These are phyloP conservation scores for Ocimum tenuiflorum DNA, from an alignment of 257 asterid species.

Conservation along the genomic window DNA sequence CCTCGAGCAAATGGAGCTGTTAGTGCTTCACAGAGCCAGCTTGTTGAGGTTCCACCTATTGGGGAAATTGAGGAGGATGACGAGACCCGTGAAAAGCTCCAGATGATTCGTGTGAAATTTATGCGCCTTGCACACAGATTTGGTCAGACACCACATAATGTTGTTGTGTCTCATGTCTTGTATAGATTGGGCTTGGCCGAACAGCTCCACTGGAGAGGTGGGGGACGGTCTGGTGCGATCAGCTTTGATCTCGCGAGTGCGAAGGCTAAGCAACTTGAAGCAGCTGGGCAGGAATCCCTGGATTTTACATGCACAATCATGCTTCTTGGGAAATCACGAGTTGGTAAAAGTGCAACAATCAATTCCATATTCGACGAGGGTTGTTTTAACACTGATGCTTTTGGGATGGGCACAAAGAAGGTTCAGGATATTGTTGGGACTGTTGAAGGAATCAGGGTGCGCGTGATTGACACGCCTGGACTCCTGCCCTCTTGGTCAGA, in stretches of 20 bases:
- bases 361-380: conserved; percentile 87
- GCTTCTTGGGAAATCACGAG: conserved; percentile 98
- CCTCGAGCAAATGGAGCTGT: conserved; percentile 76
- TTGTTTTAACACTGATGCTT: conserved; percentile 85
- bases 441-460: conserved; percentile 91
- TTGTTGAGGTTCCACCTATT: conserved; percentile 57
- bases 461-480: conserved; percentile 96
- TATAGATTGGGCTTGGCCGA: conserved; percentile 95
- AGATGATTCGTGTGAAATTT: conserved; percentile 95
- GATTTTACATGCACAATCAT: conserved; percentile 94
- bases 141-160: conserved; percentile 97
- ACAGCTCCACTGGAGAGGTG: conserved; percentile 89
- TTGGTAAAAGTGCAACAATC: conserved; percentile 97
- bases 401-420: conserved; percentile 72
- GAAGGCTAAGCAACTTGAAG: conserved; percentile 97
- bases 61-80: conserved; percentile 89
- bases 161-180: conserved; percentile 95
- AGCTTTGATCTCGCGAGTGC: conserved; percentile 99
- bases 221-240: conserved; percentile 79
- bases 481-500: conserved; percentile 95
- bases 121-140: conserved; percentile 91
- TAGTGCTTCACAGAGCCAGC: conserved; percentile 55
- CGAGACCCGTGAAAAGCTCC: conserved; percentile 98
- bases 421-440: conserved; percentile 97
- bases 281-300: conserved; percentile 84